Evolutionary conservation across 768 basidiomycete species (phyloP), one percentile per base, ranked within the genome.

Genomic region (Phylloporus arenicola): DNA sequence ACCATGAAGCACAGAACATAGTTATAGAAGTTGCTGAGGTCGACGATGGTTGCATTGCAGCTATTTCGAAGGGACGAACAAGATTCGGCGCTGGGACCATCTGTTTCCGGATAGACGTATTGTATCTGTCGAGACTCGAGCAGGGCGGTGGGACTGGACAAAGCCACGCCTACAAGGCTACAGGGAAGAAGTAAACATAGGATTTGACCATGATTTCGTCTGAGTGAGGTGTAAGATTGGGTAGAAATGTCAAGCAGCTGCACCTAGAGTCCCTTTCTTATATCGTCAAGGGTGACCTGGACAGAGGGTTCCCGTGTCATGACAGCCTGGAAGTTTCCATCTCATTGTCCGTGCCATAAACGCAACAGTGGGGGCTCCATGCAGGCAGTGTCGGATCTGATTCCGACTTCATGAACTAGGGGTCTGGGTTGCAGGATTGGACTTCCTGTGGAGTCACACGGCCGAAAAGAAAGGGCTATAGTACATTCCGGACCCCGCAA

Each of bases 91-190:
- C 41, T 37, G 8, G 50, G 12, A 29, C n/a, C 45, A 37, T 62
- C 57, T 2, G 10, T 7, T 14, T 6, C 35, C 13, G 41, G 53
- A 40, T 40, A 24, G 7, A 43, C 34, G n/a, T 43, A 38, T 43
- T 52, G 46, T 14, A 54, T 41, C 16, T 61, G 45, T 25, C 57
- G 59, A 17, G 52, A 45, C 31, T 53, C n/a, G 35, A 58, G 45
- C n/a, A 41, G 16, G 20, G 14, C 6, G 17, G 45, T 19, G 7
- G 37, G 52, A 10, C 43, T 33, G 25, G 57, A 47, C 27, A 47
- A 39, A 31, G 42, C 31, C 14, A 19, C 12, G n/a, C 57, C 56
- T 16, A 49, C 6, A 31, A 51, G 30, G 40, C 34, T 38, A 12
- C 34, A 38, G 30, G 29, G 33, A 13, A 55, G 13, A 14, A 55